A percentile compares a stretch with the other conserved stretches of the same genome.
Evolutionary conservation across 176 grass and related monocot species (phyloP).

Genomic region (Alloteropsis semialata): DNA sequence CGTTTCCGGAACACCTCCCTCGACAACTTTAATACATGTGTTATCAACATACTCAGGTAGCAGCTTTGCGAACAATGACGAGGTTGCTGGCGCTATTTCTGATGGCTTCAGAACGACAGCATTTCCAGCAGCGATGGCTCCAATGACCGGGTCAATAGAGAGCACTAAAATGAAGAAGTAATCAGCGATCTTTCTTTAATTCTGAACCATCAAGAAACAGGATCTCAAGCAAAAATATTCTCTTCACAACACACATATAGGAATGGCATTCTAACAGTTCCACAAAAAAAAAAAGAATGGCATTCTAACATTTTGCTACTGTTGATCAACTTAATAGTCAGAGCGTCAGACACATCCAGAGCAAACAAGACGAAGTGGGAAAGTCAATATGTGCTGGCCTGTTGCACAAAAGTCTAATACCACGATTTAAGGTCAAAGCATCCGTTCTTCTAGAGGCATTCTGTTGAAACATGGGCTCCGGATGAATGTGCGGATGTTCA

Average conservation of each 20-base stretch:
- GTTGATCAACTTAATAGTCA: background rate
- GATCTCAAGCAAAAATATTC: background rate
- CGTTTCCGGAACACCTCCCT: conserved; percentile 71
- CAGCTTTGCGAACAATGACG: conserved; percentile 63
- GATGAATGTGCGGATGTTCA: conserved; percentile 14
- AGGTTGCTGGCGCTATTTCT: conserved; percentile 79
- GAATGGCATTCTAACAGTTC: background rate
- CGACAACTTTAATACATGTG: conserved; percentile 87
- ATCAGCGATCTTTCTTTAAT: background rate
- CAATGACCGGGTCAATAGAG: conserved; percentile 81
- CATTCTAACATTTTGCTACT: background rate
- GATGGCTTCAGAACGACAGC: conserved; percentile 87
- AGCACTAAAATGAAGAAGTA: conserved; percentile 44
- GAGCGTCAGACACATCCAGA: background rate
- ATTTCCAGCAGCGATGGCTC: conserved; percentile 89
- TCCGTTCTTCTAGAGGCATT: background rate
- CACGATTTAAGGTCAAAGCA: background rate
- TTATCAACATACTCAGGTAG: conserved; percentile 84
- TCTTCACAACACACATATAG: background rate
- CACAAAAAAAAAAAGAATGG: no score
- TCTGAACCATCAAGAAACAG: background rate
- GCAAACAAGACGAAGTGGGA: background rate
- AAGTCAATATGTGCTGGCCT: background rate
- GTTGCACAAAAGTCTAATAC: background rate
- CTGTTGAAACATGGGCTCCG: background rate